These are phyloP conservation scores for Arthroderma sp. DNA, from an alignment of 2,329 filamentous ascomycete species.

Conservation along the genomic window DNA sequence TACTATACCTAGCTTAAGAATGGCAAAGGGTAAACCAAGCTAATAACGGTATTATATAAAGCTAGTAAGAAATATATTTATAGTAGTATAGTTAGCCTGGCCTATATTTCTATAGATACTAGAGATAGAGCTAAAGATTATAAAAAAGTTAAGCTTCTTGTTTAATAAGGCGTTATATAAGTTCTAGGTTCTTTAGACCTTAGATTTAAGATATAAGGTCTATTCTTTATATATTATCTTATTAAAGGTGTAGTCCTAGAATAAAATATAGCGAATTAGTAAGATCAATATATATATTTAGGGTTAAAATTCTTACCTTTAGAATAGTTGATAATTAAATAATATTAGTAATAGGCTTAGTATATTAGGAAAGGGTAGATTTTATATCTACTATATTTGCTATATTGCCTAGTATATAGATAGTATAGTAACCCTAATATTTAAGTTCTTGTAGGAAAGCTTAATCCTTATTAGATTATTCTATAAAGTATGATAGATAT, in stretches of 20 bases:
- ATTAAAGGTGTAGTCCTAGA: constrained; percentile 19
- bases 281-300: neutral
- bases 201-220: constrained; percentile 19
- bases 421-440: neutral
- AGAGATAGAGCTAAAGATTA: constrained; percentile 9
- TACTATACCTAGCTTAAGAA: constrained; percentile 5
- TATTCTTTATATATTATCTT: constrained; percentile 19
- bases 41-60: constrained; percentile 14
- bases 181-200: constrained; percentile 20
- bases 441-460: neutral
- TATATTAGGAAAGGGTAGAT: neutral
- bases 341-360: constrained; percentile 14
- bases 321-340: constrained; percentile 17
- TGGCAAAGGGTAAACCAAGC: neutral
- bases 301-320: constrained; percentile 1
- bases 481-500: constrained; percentile 20
- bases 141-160: constrained; percentile 18
- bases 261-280: too few relatives aligned
- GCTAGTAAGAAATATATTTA: constrained; percentile 10
- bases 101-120: constrained; percentile 8
- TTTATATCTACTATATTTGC: neutral
- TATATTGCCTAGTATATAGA: neutral
- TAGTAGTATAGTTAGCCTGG: constrained; percentile 13
- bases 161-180: constrained; percentile 12
- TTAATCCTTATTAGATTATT: neutral